Evolutionary conservation across 306 rosid species (phyloP).

Genomic region (Sicyos edulis): DNA sequence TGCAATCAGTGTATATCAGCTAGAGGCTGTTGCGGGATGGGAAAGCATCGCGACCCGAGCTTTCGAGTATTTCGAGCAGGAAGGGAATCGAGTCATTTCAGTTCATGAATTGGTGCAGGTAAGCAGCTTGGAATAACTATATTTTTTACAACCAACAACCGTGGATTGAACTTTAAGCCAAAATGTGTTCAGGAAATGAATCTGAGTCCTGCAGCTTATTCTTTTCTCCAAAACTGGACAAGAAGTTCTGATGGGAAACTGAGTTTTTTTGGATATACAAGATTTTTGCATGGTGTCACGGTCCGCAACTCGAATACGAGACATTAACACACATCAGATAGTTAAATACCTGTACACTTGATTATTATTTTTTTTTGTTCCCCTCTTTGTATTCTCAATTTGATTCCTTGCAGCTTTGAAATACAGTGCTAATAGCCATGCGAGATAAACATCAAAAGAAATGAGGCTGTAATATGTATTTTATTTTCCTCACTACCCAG

Average conservation of each 20-base stretch:
- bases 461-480: neutral
- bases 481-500: neutral
- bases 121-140: slow-evolving; percentile 21
- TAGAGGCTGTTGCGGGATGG: slow-evolving; percentile 82
- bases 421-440: neutral
- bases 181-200: slow-evolving; percentile 72
- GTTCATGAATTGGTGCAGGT: slow-evolving; percentile 91
- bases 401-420: neutral
- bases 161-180: slow-evolving; percentile 15
- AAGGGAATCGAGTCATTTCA: slow-evolving; percentile 71
- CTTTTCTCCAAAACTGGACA: slow-evolving; percentile 81
- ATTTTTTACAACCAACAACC: neutral
- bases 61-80: slow-evolving; percentile 59
- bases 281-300: slow-evolving; percentile 86
- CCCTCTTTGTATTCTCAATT: neutral
- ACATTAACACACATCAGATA: slow-evolving; percentile 14
- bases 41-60: slow-evolving; percentile 66
- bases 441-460: neutral
- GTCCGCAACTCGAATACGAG: slow-evolving; percentile 15
- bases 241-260: slow-evolving; percentile 78
- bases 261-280: slow-evolving; percentile 71
- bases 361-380: neutral
- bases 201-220: slow-evolving; percentile 61
- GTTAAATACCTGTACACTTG: neutral
- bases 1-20: slow-evolving; percentile 77